phyloP scores from a whole-genome alignment of 2,329 filamentous ascomycete genomes.

The Pseudogymnoascus sp. region DNA sequence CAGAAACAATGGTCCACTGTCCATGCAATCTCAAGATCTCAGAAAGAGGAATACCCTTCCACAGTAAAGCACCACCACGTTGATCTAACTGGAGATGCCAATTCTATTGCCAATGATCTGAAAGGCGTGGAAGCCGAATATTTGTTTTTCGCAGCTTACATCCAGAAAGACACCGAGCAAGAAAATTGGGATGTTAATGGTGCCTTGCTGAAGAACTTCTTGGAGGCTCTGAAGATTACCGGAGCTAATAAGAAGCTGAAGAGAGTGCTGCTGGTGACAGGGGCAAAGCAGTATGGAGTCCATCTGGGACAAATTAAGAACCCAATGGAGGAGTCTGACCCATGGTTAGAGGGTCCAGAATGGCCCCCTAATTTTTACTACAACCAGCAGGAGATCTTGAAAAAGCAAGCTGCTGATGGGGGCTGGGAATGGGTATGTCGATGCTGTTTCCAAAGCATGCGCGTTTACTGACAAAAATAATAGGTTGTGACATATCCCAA shows the following conservation, averaged over 20 bases:
- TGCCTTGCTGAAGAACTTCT: slow-evolving; percentile 41
- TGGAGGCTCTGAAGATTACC: slow-evolving; percentile 37
- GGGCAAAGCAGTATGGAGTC: slow-evolving; percentile 46
- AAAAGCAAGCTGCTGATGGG: slow-evolving; percentile 13
- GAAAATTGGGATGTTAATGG: slow-evolving; percentile 31
- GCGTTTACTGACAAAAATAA: slow-evolving; percentile 23
- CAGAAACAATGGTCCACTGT: slow-evolving; percentile 28
- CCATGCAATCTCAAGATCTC: slow-evolving; percentile 30
- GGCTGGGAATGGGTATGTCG: background rate
- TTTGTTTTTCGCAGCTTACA: slow-evolving; percentile 33
- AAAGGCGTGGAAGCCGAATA: slow-evolving; percentile 27
- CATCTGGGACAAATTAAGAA: slow-evolving; percentile 41
- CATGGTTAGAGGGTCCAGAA: slow-evolving; percentile 32
- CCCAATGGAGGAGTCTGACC: slow-evolving; percentile 41
- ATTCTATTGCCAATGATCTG: slow-evolving; percentile 29
- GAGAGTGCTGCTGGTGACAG: slow-evolving; percentile 41
- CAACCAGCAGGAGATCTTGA: slow-evolving; percentile 39
- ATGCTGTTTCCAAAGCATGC: background rate
- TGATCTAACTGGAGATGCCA: slow-evolving; percentile 25
- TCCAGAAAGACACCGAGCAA: slow-evolving; percentile 29
- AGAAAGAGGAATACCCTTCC: slow-evolving; percentile 29
- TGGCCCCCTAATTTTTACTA: slow-evolving; percentile 45
- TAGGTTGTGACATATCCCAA: slow-evolving; percentile 39
- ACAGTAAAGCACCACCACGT: slow-evolving; percentile 31
- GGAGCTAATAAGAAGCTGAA: slow-evolving; percentile 36